Base-by-base conservation (phyloP, 1,139 yeast species). In the Hyphopichia pseudoburtonii region DNA sequence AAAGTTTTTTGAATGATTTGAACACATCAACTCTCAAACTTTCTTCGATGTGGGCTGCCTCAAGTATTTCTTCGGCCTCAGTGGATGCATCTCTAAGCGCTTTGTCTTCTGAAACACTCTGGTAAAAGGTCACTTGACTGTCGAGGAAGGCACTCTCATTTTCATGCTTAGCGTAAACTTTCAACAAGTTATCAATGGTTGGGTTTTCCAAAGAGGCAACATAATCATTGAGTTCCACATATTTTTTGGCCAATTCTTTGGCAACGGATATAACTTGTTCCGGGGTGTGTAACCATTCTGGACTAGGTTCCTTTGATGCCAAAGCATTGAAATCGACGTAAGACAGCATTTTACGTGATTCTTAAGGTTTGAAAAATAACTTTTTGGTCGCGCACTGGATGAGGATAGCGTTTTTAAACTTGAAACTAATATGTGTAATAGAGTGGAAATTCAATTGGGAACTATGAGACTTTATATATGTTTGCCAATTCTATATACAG, bases 31-130 rank as follows among this genome's bases (percentile, higher is more conserved):
- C 76, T 56, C 95, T 78, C 43, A 78, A 63, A 17, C 76, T 72
- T 22, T 84, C 73, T 47, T 84, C 94, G 50, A 86, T 82, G 10
- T 71, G 62, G 47, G 68, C 76, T 32, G 79, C 74, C 36, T 77
- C 72, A 30, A 83, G 57, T 39, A 68, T 52, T 53, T 80, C 77
- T 44, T 80, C 83, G 1, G 86, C 83, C 44, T 76, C 67, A 30
- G 73, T 73, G 2, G 90, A 79, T 3, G 89, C 88, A 45, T 84
- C 87, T 51, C 95, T 75, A 25, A 85, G 54, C 10, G 62, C 77
- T 50, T 81, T 76, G 45, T 75, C 70, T 10, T 79, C 52, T 3
- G 90, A 81, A 14, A 86, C 90, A 47, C 82, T 79, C 57, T 80
- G 86, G 52, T 78, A 80, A 54, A 86, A 86, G 5, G 80, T 66